Percentiles rank a stretch among this genome's conserved stretches.
phyloP scores from a whole-genome alignment of 2,329 filamentous ascomycete genomes.

The Aspergillus udagawae region DNA sequence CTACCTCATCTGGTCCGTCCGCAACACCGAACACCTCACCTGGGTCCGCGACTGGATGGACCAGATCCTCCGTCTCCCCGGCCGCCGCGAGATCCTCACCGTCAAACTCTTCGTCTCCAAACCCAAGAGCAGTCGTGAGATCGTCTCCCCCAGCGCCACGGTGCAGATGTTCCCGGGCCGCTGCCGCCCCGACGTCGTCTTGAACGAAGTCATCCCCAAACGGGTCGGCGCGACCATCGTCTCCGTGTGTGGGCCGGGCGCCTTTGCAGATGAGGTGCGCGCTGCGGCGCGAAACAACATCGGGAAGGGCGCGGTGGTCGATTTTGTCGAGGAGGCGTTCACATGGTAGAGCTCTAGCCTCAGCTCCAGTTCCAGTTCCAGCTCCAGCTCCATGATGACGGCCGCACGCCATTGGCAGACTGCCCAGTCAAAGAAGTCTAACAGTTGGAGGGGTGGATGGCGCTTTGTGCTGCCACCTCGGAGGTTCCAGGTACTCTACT shows the following conservation, averaged over 20 bases:
- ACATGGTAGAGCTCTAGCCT: constrained; percentile 50
- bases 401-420: too few relatives aligned
- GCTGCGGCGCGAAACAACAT: constrained; percentile 50
- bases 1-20: constrained; percentile 61
- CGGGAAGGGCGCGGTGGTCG: constrained; percentile 51
- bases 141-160: constrained; percentile 53
- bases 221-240: constrained; percentile 58
- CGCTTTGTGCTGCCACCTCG: too few relatives aligned
- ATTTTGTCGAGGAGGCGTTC: constrained; percentile 64
- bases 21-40: constrained; percentile 56
- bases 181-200: constrained; percentile 51
- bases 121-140: constrained; percentile 52
- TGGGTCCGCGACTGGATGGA: constrained; percentile 67
- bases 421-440: too few relatives aligned
- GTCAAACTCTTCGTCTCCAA: constrained; percentile 63
- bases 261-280: constrained; percentile 60
- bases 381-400: too few relatives aligned
- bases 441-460: too few relatives aligned
- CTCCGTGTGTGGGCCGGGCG: constrained; percentile 60
- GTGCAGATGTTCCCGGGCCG: constrained; percentile 61
- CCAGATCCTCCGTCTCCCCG: constrained; percentile 56
- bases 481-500: too few relatives aligned
- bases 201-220: constrained; percentile 54
- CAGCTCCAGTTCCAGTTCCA: too few relatives aligned
- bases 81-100: constrained; percentile 55